Percentiles rank a stretch among this genome's conserved stretches.
Evolutionary conservation across 176 grass and related monocot species (phyloP).

Genomic region (Typha latifolia): DNA sequence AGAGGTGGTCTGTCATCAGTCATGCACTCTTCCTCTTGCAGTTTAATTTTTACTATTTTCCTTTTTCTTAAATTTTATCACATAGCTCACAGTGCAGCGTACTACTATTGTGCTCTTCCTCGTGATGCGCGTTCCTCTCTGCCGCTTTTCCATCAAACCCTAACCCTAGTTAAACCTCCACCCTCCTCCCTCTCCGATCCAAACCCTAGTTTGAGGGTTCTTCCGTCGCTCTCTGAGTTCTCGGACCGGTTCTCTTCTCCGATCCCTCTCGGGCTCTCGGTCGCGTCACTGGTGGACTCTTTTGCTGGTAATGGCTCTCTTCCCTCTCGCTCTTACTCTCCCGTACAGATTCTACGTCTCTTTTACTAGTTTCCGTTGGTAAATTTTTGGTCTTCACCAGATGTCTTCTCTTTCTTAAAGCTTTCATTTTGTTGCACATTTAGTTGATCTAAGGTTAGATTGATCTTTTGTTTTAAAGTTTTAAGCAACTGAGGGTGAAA

Average conservation of each 20-base stretch:
- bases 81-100: background rate
- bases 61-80: background rate
- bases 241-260: background rate
- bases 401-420: background rate
- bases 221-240: background rate
- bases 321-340: background rate
- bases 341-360: background rate
- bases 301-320: background rate
- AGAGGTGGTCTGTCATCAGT: no score
- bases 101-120: background rate
- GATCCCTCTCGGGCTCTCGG: background rate
- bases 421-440: background rate
- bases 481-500: background rate
- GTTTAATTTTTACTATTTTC: background rate
- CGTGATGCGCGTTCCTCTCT: background rate
- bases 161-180: background rate
- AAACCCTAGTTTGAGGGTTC: background rate
- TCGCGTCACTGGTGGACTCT: background rate
- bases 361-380: background rate
- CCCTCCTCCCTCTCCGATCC: background rate
- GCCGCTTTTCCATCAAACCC: background rate
- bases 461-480: background rate
- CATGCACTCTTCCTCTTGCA: no score
- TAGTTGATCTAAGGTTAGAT: background rate
- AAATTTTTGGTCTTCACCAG: background rate